phyloP scores from a whole-genome alignment of 371 early-diverging fungal genomes.

The Mucor circinelloides region DNA sequence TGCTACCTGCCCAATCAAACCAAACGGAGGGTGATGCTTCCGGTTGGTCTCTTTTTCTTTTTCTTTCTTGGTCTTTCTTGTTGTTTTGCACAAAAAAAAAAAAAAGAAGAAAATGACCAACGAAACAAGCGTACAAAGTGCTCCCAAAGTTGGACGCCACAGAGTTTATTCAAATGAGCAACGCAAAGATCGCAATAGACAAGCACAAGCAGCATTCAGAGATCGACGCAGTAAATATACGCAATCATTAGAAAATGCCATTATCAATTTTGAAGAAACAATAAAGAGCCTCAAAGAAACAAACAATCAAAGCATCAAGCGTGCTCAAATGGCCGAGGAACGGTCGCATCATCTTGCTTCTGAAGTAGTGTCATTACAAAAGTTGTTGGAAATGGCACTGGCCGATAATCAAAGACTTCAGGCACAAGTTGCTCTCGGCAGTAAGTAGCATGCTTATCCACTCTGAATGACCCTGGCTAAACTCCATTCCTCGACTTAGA shows the following conservation, averaged over 20 bases:
- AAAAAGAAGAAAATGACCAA: too few species aligned
- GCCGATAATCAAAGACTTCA: not conserved
- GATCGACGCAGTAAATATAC: conserved; percentile 64
- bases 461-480: too few species aligned
- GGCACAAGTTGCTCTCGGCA: not conserved
- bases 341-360: conserved; percentile 3
- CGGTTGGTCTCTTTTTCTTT: not conserved
- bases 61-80: not conserved
- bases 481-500: too few species aligned
- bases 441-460: not conserved
- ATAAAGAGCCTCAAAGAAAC: conserved; percentile 8
- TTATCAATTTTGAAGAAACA: not conserved
- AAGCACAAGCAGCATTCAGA: conserved; percentile 70
- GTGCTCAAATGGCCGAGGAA: conserved; percentile 8
- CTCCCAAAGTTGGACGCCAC: conserved; percentile 23
- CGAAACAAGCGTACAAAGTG: not conserved
- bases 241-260: conserved; percentile 42
- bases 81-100: not conserved
- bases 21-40: not conserved
- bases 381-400: not conserved
- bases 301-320: not conserved
- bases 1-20: not conserved
- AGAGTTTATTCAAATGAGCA: conserved; percentile 25
- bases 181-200: conserved; percentile 68
- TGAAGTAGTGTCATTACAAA: conserved; percentile 6